phyloP scores from a whole-genome alignment of 202 grass and related monocot species.

The Hordeum pubiflorum region DNA sequence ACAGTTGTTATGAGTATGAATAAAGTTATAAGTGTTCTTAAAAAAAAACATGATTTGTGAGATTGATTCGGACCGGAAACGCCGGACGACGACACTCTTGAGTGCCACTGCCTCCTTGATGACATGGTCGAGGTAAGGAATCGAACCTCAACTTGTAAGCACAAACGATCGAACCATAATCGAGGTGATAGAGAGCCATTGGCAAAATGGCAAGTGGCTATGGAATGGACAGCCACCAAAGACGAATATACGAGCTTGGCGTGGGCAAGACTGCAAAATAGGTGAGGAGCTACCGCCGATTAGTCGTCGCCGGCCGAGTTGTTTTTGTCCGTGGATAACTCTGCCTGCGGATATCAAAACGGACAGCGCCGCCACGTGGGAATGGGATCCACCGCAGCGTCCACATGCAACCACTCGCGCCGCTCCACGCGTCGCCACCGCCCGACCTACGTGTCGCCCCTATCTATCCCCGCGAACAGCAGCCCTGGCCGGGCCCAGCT shows the following conservation, averaged over 20 bases:
- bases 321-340: slow-evolving; percentile 15
- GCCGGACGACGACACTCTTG: no score
- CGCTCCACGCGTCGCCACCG: neutral
- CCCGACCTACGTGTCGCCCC: neutral
- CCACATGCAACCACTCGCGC: neutral
- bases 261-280: neutral
- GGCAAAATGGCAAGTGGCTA: neutral
- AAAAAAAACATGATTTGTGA: no score
- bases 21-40: no score
- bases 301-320: neutral
- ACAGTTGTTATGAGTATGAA: no score
- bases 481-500: neutral
- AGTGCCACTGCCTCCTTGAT: no score
- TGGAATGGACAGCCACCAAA: neutral
- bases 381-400: neutral
- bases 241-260: neutral
- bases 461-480: neutral
- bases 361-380: slow-evolving; percentile 1
- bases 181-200: no score
- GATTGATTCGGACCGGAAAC: no score
- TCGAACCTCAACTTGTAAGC: no score
- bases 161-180: no score
- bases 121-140: no score
- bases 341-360: neutral
- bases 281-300: neutral